phyloP scores from a whole-genome alignment of 495 filamentous ascomycete genomes.

The Coniosporium apollinis region DNA sequence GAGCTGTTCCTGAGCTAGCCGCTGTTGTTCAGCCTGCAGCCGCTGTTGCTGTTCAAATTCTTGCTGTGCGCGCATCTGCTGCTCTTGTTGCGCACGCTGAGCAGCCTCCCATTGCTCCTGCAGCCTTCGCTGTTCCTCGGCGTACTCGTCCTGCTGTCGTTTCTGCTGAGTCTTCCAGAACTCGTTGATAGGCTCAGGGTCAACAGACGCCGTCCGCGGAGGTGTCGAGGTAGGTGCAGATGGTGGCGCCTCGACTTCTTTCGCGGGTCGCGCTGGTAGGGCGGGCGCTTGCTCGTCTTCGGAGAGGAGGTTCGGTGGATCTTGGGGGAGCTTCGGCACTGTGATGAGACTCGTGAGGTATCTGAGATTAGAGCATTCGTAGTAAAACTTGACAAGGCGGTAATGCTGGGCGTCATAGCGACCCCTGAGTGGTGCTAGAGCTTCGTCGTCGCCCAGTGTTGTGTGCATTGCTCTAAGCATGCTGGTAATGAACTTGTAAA shows the following conservation, averaged over 20 bases:
- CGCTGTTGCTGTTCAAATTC: slow-evolving; percentile 95
- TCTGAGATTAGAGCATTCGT: slow-evolving; percentile 92
- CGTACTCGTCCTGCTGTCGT: slow-evolving; percentile 83
- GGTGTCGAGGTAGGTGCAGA: slow-evolving; percentile 37
- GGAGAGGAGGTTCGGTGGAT: slow-evolving; percentile 72
- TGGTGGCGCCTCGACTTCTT: slow-evolving; percentile 46
- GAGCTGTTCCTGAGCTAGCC: slow-evolving; percentile 76
- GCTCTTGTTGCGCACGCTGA: slow-evolving; percentile 66
- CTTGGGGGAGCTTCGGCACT: slow-evolving; percentile 82
- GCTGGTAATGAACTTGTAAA: slow-evolving; percentile 33
- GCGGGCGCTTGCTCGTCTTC: slow-evolving; percentile 68
- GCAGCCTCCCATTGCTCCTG: slow-evolving; percentile 62
- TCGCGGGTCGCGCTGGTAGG: slow-evolving; percentile 61
- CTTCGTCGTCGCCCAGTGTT: slow-evolving; percentile 90
- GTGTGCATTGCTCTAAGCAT: slow-evolving; percentile 75
- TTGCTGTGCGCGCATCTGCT: slow-evolving; percentile 63
- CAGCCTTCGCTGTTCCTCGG: slow-evolving; percentile 75
- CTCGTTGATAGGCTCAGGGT: slow-evolving; percentile 89
- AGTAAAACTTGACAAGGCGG: slow-evolving; percentile 92
- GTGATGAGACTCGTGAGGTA: slow-evolving; percentile 94
- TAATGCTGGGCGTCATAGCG: slow-evolving; percentile 93
- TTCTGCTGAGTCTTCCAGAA: slow-evolving; percentile 93
- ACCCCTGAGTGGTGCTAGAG: slow-evolving; percentile 71
- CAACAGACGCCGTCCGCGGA: slow-evolving; percentile 39
- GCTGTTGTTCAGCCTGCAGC: slow-evolving; percentile 72